Percentiles rank a stretch among this genome's conserved stretches.
Conservation (phyloP, 78 protist genomes). For the Dictyostelium firmibasis region DNA sequence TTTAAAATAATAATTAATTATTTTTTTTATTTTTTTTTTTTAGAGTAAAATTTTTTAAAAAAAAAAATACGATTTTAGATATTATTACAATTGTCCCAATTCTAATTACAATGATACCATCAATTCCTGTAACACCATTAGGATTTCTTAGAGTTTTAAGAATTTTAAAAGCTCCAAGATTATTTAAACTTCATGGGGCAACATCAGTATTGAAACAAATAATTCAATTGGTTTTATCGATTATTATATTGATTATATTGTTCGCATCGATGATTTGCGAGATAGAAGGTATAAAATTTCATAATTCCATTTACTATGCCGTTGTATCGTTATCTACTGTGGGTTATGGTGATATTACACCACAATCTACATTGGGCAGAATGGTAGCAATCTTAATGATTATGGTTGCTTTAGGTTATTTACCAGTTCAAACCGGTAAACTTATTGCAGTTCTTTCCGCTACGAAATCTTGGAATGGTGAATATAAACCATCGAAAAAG, state of each 20-base stretch:
- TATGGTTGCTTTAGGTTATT: constrained; percentile 4
- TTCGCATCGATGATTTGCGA: constrained; percentile 71
- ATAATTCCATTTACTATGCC: constrained; percentile 40
- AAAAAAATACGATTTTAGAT: constrained; percentile 53
- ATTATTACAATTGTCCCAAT: constrained; percentile 59
- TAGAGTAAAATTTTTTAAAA: constrained; percentile 30
- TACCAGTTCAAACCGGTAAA: constrained; percentile 29
- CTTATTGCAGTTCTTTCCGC: neutral
- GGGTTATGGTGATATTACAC: constrained; percentile 81
- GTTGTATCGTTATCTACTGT: constrained; percentile 76
- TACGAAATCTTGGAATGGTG: constrained; percentile 59
- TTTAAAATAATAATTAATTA: no score
- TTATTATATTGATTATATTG: constrained; percentile 51
- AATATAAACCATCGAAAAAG: constrained; percentile 22
- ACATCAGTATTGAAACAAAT: constrained; percentile 13
- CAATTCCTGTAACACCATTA: constrained; percentile 59
- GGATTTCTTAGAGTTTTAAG: constrained; percentile 70
- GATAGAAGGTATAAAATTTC: constrained; percentile 40
- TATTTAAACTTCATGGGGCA: constrained; percentile 76
- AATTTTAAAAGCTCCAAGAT: constrained; percentile 73
- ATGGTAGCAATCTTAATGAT: constrained; percentile 31
- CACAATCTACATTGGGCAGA: constrained; percentile 33
- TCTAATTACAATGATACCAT: constrained; percentile 54
- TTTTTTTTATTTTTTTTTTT: neutral
- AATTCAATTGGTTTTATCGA: constrained; percentile 34